A percentile compares a stretch with the other conserved stretches of the same genome.
Conservation (phyloP, 2,329 filamentous ascomycete genomes). For the Zelopaecilomyces penicillatus region DNA sequence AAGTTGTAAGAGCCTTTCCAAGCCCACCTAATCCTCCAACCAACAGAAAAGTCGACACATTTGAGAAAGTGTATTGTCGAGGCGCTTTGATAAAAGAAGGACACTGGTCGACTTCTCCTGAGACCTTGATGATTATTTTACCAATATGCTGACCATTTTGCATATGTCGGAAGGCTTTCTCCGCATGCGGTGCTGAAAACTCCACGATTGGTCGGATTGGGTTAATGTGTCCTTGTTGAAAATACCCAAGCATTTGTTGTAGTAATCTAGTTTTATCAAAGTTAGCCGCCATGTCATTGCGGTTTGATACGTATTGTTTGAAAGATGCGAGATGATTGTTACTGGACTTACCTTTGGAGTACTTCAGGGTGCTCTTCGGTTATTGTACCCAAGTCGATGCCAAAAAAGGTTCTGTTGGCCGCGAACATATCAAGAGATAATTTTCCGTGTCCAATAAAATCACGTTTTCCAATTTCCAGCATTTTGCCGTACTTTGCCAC, state of each 20-base stretch:
- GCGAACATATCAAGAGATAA: conserved; percentile 39
- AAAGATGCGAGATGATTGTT: too few relatives aligned
- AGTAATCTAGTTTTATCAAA: too few relatives aligned
- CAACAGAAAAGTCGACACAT: conserved; percentile 12
- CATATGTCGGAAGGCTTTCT: conserved; percentile 13
- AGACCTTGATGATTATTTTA: conserved; percentile 27
- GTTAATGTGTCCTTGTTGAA: not conserved
- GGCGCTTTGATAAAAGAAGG: conserved; percentile 7
- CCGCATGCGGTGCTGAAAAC: conserved; percentile 9
- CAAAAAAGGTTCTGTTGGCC: conserved; percentile 23
- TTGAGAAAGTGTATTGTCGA: not conserved
- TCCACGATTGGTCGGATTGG: conserved; percentile 8
- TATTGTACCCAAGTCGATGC: conserved; percentile 14
- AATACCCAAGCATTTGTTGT: not conserved
- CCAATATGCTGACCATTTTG: conserved; percentile 15
- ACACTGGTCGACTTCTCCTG: conserved; percentile 2
- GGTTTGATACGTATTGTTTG: too few relatives aligned
- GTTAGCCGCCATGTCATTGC: too few relatives aligned
- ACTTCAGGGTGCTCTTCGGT: not conserved
- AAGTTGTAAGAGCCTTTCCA: conserved; percentile 14
- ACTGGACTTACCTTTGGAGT: not conserved
- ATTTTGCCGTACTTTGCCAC: conserved; percentile 36
- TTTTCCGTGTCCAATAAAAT: conserved; percentile 29
- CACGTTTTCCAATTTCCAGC: conserved; percentile 37
- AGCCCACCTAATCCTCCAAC: conserved; percentile 19